Evolutionary conservation across 2,329 filamentous ascomycete species (phyloP), one percentile per base, ranked within the genome.

Genomic region (Alternaria sp.): DNA sequence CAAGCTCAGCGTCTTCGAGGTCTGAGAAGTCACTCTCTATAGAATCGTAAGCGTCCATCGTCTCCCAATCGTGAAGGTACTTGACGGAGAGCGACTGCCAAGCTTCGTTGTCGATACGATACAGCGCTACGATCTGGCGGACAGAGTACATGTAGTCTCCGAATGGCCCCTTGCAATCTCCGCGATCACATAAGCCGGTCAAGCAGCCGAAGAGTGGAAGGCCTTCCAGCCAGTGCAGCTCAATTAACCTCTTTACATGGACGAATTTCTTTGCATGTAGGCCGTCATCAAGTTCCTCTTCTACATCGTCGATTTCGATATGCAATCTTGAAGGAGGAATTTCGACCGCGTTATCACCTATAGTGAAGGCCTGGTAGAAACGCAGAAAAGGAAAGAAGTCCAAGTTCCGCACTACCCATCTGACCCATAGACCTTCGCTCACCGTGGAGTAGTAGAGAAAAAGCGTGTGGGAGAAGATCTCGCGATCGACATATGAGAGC

Each of bases 221-320:
- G 19, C 54, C 54, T 10, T 58, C 30, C 5, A 65, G 32, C 62
- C 59, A 65, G 36, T 62, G 62, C 26, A 62, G 21, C 5, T 61
- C 49, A 9, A 61, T 25, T 6, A 58, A 40, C 0, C 49, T 13
- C 21, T 40, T 51, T 19, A 56, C 54, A 9, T 56, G 15, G 6
- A 43, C 7, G 30, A 57, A 64, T 12, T 30, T 52, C 4, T 21
- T 51, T 6, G 6, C 21, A 23, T 54, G 56, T 11, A 36, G 32
- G 6, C 15, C 19, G 6, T n/a, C 23, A 9, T 54, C 59, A 10
- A 17, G 23, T 3, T 23, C 11, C 19, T 51, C 57, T 5, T 58
- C 11, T 9, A 30, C 13, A 4, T 26, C 8, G 15, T 44, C 25
- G 10, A 54, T 49, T 4, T 54, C 19, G 6, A 30, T n/a, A 9